Conservation (phyloP, 345 rosid genomes). For the Erucastrum elatum region DNA sequence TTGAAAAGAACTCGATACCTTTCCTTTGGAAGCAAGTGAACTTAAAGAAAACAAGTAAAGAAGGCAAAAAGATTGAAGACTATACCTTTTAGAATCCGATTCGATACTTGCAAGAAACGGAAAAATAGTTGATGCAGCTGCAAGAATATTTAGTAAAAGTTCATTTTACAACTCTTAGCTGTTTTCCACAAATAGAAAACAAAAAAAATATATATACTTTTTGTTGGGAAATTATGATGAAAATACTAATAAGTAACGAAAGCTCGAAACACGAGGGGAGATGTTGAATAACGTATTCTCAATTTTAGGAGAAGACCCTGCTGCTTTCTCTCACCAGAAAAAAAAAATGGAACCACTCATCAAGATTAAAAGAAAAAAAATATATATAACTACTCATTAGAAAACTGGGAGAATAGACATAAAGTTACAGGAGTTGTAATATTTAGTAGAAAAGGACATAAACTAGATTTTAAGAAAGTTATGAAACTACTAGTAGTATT, state of each 20-base stretch:
- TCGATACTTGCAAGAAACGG: constrained; percentile 27
- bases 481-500: neutral
- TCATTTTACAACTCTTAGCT: constrained; percentile 21
- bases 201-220: neutral
- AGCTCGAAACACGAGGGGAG: constrained; percentile 28
- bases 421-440: constrained; percentile 22
- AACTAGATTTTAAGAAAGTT: neutral
- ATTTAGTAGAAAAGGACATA: neutral
- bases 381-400: neutral
- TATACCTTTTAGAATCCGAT: constrained; percentile 36
- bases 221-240: neutral
- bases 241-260: neutral
- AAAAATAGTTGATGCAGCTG: constrained; percentile 8
- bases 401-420: constrained; percentile 21
- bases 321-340: constrained; percentile 33
- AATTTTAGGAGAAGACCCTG: constrained; percentile 16
- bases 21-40: constrained; percentile 38
- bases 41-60: neutral
- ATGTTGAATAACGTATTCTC: constrained; percentile 33
- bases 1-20: constrained; percentile 28
- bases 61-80: constrained; percentile 15
- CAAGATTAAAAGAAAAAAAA: neutral
- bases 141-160: constrained; percentile 4
- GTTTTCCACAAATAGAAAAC: constrained; percentile 28
- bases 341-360: constrained; percentile 18